Base-by-base conservation (phyloP, 2,329 filamentous ascomycete species). In the Fusarium xyrophilum region DNA sequence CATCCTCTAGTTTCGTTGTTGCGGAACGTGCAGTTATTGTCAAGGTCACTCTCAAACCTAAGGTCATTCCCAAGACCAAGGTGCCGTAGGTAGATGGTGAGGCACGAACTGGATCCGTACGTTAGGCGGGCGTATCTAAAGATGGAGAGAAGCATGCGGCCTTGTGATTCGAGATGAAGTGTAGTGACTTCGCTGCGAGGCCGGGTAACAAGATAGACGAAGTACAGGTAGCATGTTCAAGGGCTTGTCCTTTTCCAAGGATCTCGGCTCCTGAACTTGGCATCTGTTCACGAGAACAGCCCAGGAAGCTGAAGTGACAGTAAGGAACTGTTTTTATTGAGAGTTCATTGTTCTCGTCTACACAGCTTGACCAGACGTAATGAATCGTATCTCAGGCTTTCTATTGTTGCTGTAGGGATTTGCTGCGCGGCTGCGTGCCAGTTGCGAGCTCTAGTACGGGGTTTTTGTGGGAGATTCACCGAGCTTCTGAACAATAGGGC, bases 81-180 rank as follows among this genome's bases (percentile, higher is more conserved):
- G 15, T 1, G 13, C 13, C 9, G 6, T 15, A 12, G 13, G 6
- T 15, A 12, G 3, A 6, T 8, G 8, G 6, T 6, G 21, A 50
- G 9, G 13, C 17, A 15, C 0, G 6, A 27, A 36, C 12, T 25
- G 21, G 7, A 15, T 50, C 10, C 5, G 7, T 6, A 3, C 0
- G 5, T 14, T 2, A 6, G 6, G 8, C 1, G 6, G 32, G 12
- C 5, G n/a, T 32, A 28, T 32, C 14, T 2, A 17, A 32, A 13
- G n/a, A 10, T 9, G 5, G 1, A 23, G 15, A 19, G 44, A 32
- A 9, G 25, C 9, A 6, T 21, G 25, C 15, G 6, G 13, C 3
- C 13, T 28, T n/a, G 19, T 15, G 25, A n/a, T 44, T 28, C 9
- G 42, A 44, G 13, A n/a, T 15, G 4, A 28, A 28, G 19, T 4